These are phyloP conservation scores for Neopestalotiopsis rosae DNA, from an alignment of 2,329 filamentous ascomycete genomes.

Conservation along the genomic window DNA sequence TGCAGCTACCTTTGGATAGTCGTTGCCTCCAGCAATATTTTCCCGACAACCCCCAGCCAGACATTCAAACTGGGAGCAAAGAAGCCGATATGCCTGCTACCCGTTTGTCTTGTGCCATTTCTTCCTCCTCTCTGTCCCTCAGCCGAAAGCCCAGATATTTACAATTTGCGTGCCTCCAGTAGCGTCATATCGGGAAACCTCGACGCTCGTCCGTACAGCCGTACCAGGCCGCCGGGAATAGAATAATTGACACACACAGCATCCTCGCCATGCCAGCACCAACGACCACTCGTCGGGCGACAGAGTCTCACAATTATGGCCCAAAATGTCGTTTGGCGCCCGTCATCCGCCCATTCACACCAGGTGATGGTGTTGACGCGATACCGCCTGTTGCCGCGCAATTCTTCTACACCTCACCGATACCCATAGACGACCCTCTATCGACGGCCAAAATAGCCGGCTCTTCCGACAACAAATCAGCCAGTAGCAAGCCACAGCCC, in stretches of 20 bases:
- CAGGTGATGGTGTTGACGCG: constrained; percentile 43
- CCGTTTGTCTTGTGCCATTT: neutral
- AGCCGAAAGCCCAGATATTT: neutral
- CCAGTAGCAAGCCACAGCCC: constrained; percentile 71
- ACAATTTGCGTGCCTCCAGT: no score
- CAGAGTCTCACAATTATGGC: constrained; percentile 60
- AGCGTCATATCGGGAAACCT: neutral
- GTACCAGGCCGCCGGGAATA: neutral
- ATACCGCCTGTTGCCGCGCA: constrained; percentile 70
- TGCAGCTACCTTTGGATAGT: no score
- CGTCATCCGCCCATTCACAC: constrained; percentile 43
- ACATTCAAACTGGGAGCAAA: neutral
- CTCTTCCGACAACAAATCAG: constrained; percentile 54
- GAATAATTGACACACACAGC: no score
- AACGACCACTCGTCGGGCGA: constrained; percentile 26
- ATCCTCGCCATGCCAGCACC: constrained; percentile 29
- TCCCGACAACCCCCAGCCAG: neutral
- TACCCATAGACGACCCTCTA: constrained; percentile 89
- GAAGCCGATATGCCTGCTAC: neutral
- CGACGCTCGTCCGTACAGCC: neutral
- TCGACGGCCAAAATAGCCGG: constrained; percentile 63
- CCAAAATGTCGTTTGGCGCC: constrained; percentile 63
- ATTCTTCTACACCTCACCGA: constrained; percentile 84
- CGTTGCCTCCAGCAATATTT: neutral
- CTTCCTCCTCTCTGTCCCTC: neutral